Base-by-base conservation (phyloP, 306 rosid genomes). In the Cicer arietinum region DNA sequence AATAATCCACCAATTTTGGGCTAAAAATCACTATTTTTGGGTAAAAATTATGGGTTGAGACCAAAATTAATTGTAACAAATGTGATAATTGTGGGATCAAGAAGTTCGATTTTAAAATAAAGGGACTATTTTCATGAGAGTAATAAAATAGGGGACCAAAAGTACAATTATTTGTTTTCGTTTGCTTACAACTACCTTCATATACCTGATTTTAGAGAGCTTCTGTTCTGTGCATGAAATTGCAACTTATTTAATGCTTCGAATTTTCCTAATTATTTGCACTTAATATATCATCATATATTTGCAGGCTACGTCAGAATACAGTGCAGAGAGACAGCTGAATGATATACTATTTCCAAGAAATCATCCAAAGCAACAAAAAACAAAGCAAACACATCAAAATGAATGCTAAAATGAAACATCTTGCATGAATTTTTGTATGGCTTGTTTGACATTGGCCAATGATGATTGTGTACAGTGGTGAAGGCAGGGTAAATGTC, bases 291-390 rank as follows among this genome's bases (percentile, higher is more conserved):
- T 60, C 54, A 18, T 59, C 40, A 57, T 57, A 43, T 66, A 1
- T 81, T 86, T 86, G 79, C 90, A 94, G 99, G 99, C 92, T 14
- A 86, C 84, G 1, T 94, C 99, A 0, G 96, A 91, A 71, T 91
- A 87, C 77, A 73, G 95, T 59, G 99, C 99, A 0, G 97, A 94
- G 87, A 89, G 91, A 75, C 95, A 87, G 50, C 89, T 94, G 73
- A 90, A 90, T 79, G 93, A 92, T 81, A 53, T 92, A 70, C 76
- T 94, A 42, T 92, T 94, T 82, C 90, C 97, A 40, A 87, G 87
- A 83, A 85, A 39, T 53, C 89, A 81, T 51, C 87, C 88, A 30
- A 91, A 82, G 85, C 85, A 83, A 62, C 92, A 78, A 79, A 89
- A 83, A 75, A 44, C 70, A 83, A 89, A 86, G 85, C 94, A 89